Evolutionary conservation across 306 rosid species (phyloP), one percentile per base, ranked within the genome.

Genomic region (Vigna unguiculata): DNA sequence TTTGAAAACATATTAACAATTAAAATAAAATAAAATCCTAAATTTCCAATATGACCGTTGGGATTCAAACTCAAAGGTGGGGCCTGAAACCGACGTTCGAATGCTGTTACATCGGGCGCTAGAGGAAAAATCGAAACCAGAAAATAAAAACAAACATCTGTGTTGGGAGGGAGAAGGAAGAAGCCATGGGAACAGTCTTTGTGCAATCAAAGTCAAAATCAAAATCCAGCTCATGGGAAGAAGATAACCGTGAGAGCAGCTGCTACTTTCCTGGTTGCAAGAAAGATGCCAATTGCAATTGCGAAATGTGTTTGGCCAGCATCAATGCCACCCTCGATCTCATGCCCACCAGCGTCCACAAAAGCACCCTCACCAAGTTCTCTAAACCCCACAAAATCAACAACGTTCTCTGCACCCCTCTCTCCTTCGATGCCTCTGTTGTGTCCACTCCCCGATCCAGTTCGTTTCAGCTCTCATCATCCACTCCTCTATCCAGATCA

Each of bases 301-400:
- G 99, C 34, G 80, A 86, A 40, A 84, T 89, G 54, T 95, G 97
- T 83, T 82, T 91, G 81, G 97, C 83, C 8, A 95, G 97, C 77
- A 86, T 93, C 89, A 84, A 79, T 38, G 97, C 99, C 74, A 92
- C 97, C 20, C 91, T 84, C n/a, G 99, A 95, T 13, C 96, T 93
- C 71, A 87, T 90, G 76, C 92, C 97, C 55, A 5, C 63, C 13
- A 88, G 88, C 78, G 52, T 80, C n/a, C 87, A 86, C 62, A 93
- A 87, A 69, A 90, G 81, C 83, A 51, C 96, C 17, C 84, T 90
- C 79, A 85, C 93, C 2, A 84, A 90, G 65, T 80, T 86, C 76
- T 90, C 95, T 9, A 67, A 61, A 61, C 85, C 92, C 72, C 59
- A 57, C 45, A 40, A 38, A 9, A 38, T 0, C 16, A 40, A 40